These are phyloP conservation scores for Parachaetomium inaequale DNA, from an alignment of 495 filamentous ascomycete genomes.

Conservation along the genomic window DNA sequence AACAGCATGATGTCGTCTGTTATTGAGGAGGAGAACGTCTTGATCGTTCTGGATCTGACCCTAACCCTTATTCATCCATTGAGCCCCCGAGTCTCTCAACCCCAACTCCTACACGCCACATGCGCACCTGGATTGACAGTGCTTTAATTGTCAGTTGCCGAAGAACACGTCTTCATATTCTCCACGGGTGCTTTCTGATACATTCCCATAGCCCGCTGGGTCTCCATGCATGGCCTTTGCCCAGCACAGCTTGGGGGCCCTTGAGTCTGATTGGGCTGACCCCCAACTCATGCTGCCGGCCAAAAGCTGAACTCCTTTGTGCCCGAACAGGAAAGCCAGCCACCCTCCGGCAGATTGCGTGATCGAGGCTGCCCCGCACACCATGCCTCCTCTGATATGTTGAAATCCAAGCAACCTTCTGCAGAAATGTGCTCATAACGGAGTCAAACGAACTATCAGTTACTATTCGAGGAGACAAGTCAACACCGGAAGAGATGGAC, in stretches of 20 bases:
- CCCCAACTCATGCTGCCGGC: not conserved
- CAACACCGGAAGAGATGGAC: slow-evolving; percentile 12
- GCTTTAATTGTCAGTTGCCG: too few species aligned
- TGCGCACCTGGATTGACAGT: too few species aligned
- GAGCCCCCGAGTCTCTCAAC: too few species aligned
- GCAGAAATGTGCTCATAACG: not conserved
- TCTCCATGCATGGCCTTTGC: too few species aligned
- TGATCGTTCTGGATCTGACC: too few species aligned
- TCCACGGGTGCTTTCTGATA: too few species aligned
- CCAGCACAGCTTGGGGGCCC: not conserved
- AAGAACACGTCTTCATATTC: too few species aligned
- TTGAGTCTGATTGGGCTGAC: slow-evolving; percentile 5
- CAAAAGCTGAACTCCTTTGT: not conserved
- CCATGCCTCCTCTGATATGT: not conserved
- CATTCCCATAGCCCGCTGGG: too few species aligned
- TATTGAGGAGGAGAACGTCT: too few species aligned
- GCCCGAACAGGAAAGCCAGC: not conserved
- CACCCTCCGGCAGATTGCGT: slow-evolving; percentile 18
- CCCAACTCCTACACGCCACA: too few species aligned
- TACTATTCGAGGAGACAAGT: not conserved
- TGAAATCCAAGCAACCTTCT: not conserved
- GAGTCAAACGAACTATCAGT: not conserved
- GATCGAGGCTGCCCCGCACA: slow-evolving; percentile 23
- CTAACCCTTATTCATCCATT: too few species aligned
- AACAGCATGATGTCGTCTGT: too few species aligned